phyloP scores from a whole-genome alignment of 495 filamentous ascomycete species.

The Filosporella fistucella region DNA sequence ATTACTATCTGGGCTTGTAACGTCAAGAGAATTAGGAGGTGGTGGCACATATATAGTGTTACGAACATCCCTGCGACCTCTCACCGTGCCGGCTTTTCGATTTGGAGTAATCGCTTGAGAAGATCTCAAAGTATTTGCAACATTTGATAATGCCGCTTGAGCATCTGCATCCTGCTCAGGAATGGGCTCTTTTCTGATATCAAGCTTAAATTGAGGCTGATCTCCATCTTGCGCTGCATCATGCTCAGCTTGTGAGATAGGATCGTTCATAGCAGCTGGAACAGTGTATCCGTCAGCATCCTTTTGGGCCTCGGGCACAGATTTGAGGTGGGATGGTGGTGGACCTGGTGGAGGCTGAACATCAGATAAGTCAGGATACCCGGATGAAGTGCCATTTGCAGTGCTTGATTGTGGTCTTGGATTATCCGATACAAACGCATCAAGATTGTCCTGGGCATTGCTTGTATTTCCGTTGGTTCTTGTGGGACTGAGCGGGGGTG shows the following conservation, averaged over 20 bases:
- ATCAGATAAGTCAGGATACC: slow-evolving; percentile 19
- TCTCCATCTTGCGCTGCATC: slow-evolving; percentile 64
- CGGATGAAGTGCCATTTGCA: slow-evolving; percentile 13
- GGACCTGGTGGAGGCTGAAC: slow-evolving; percentile 42
- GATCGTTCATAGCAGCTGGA: slow-evolving; percentile 63
- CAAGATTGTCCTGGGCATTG: no score
- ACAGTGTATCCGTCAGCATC: slow-evolving; percentile 68
- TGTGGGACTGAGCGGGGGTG: slow-evolving; percentile 24
- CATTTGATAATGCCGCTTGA: slow-evolving; percentile 81
- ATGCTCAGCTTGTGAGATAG: slow-evolving; percentile 76
- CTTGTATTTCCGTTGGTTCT: slow-evolving; percentile 22
- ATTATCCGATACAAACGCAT: no score
- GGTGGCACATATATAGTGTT: slow-evolving; percentile 77
- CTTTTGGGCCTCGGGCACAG: slow-evolving; percentile 28
- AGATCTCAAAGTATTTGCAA: slow-evolving; percentile 75
- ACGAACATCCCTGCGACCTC: slow-evolving; percentile 86
- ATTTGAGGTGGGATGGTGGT: slow-evolving; percentile 36
- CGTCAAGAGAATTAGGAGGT: slow-evolving; percentile 26
- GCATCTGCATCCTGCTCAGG: slow-evolving; percentile 87
- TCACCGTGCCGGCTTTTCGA: slow-evolving; percentile 69
- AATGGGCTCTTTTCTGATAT: slow-evolving; percentile 89
- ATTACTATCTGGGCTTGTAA: slow-evolving; percentile 31
- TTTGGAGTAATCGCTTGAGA: slow-evolving; percentile 49
- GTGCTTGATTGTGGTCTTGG: no score
- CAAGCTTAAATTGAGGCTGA: slow-evolving; percentile 78